Conservation (phyloP, 257 asterid species). For the Solanum gandarillasii region DNA sequence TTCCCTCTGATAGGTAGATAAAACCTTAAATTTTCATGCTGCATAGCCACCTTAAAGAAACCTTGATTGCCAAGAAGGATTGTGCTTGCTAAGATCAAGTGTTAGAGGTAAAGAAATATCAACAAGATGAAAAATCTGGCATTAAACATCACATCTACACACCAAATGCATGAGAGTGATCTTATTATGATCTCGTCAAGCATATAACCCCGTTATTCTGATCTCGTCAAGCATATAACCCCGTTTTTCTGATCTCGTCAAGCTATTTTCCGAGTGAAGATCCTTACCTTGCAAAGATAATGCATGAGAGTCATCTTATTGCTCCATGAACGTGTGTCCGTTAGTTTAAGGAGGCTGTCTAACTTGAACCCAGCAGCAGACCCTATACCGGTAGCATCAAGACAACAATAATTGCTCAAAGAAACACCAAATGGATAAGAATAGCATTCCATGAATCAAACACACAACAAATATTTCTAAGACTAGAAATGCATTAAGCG, state of each 20-base stretch:
- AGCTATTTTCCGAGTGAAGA: background rate
- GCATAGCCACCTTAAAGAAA: background rate
- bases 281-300: constrained; percentile 72
- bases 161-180: background rate
- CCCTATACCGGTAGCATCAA: constrained; percentile 28
- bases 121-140: background rate
- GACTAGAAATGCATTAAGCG: background rate
- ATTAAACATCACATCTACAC: background rate
- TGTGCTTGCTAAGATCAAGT: background rate
- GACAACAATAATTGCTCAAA: background rate
- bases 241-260: background rate
- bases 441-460: background rate
- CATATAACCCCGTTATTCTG: background rate
- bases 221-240: background rate
- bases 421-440: background rate
- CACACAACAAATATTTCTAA: background rate
- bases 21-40: background rate
- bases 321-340: constrained; percentile 74
- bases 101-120: background rate
- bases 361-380: constrained; percentile 89
- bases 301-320: constrained; percentile 85
- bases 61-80: background rate
- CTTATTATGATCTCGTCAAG: background rate
- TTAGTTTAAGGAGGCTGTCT: constrained; percentile 83
- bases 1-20: background rate